These are phyloP conservation scores for Hypocrella siamensis DNA, from an alignment of 2,329 filamentous ascomycete genomes.

Conservation along the genomic window DNA sequence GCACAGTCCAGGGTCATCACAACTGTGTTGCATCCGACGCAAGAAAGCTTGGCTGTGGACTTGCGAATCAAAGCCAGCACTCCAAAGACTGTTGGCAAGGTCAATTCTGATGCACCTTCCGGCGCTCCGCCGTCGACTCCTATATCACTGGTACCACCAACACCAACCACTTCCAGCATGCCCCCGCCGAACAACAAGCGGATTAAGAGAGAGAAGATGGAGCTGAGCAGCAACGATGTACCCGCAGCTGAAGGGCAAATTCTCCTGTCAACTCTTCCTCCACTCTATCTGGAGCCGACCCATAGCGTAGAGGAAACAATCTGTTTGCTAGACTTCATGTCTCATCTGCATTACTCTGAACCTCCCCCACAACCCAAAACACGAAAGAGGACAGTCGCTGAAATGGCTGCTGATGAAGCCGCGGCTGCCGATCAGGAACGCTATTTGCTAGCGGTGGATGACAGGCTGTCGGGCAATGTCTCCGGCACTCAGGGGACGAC, in stretches of 20 bases:
- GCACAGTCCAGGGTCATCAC: conserved; percentile 55
- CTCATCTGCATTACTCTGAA: conserved; percentile 63
- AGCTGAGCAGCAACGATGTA: conserved; percentile 60
- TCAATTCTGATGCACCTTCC: conserved; percentile 16
- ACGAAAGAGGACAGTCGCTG: conserved; percentile 83
- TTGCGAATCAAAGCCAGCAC: conserved; percentile 62
- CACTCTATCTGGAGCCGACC: conserved; percentile 65
- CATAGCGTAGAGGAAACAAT: conserved; percentile 54
- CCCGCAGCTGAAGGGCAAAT: conserved; percentile 63
- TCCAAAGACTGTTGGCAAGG: conserved; percentile 32
- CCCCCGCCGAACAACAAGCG: conserved; percentile 51
- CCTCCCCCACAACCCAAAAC: conserved; percentile 72
- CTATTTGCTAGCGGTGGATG: conserved; percentile 86
- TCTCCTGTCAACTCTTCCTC: conserved; percentile 55
- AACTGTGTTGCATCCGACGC: conserved; percentile 72
- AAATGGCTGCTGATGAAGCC: conserved; percentile 90
- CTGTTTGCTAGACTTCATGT: conserved; percentile 52
- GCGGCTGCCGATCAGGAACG: conserved; percentile 77
- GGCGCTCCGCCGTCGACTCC: conserved; percentile 54
- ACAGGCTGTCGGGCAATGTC: conserved; percentile 50
- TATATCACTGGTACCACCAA: conserved; percentile 40
- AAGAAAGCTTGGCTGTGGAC: conserved; percentile 59
- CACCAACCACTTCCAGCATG: conserved; percentile 44
- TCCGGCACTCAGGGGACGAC: conserved; percentile 40
- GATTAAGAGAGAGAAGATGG: conserved; percentile 55